Evolutionary conservation across 139 green algal species (phyloP).

Genomic region (Pycnococcus provasolii): DNA sequence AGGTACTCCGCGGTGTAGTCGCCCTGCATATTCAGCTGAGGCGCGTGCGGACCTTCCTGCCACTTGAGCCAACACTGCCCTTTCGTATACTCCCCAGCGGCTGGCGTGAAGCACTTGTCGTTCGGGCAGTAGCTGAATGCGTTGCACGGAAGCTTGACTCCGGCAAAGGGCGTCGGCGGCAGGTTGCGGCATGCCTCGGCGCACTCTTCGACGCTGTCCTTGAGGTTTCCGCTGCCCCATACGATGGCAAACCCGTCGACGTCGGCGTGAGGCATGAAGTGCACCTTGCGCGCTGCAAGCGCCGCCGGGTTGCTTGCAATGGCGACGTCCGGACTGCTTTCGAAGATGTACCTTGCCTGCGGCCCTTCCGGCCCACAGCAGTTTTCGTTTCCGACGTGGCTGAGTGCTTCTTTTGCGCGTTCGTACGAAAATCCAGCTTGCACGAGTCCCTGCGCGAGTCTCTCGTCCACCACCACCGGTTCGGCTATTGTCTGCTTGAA

Average conservation of each 20-base stretch:
- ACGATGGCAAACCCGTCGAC: slow-evolving; percentile 1
- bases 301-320: not conserved
- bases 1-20: slow-evolving; percentile 1
- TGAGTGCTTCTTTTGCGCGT: not conserved
- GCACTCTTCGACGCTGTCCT: slow-evolving; percentile 6
- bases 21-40: slow-evolving; percentile 11
- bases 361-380: no score
- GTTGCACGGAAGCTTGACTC: not conserved
- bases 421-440: slow-evolving; percentile 1
- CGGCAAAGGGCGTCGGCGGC: not conserved
- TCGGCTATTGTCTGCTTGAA: no score
- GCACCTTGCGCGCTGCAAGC: not conserved
- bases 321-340: no score
- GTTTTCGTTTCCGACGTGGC: not conserved
- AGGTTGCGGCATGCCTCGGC: not conserved
- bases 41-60: not conserved
- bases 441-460: slow-evolving; percentile 2
- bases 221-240: not conserved
- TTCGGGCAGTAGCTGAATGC: not conserved
- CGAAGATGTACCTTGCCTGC: not conserved
- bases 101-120: slow-evolving; percentile 3
- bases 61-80: slow-evolving; percentile 7
- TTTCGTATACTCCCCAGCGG: not conserved
- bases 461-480: no score
- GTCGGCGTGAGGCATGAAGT: not conserved